Conservation (phyloP, 2,329 filamentous ascomycete genomes). For the Talaromyces sp. region DNA sequence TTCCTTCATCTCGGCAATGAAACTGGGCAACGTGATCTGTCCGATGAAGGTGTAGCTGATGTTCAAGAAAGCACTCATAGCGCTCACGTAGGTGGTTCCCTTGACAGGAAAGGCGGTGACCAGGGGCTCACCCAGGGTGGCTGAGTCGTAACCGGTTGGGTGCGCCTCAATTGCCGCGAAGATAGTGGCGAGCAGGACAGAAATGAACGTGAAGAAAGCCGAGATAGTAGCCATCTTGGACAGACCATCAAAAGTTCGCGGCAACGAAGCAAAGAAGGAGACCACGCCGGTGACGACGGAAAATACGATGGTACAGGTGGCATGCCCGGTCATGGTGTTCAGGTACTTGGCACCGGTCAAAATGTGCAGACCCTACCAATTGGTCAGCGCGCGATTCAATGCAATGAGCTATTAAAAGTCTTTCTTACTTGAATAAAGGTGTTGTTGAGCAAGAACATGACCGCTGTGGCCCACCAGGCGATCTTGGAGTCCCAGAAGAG, state of each 20-base stretch:
- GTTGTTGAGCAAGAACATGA: conserved; percentile 93
- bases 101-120: conserved; percentile 62
- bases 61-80: conserved; percentile 85
- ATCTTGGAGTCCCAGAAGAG: conserved; percentile 80
- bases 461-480: conserved; percentile 61
- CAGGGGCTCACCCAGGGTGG: conserved; percentile 53
- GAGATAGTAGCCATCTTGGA: conserved; percentile 73
- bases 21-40: conserved; percentile 87
- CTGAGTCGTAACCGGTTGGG: conserved; percentile 60
- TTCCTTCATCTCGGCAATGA: conserved; percentile 88
- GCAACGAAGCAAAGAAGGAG: conserved; percentile 73
- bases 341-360: conserved; percentile 80
- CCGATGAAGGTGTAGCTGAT: conserved; percentile 96
- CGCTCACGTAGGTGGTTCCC: conserved; percentile 72
- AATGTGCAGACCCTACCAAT: conserved; percentile 64
- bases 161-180: conserved; percentile 73
- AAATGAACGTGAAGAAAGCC: conserved; percentile 83
- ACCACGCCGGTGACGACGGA: conserved; percentile 67
- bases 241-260: conserved; percentile 75
- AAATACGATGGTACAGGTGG: conserved; percentile 74
- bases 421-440: conserved; percentile 69
- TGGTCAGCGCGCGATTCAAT: not conserved
- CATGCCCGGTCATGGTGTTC: conserved; percentile 74
- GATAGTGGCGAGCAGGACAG: conserved; percentile 74
- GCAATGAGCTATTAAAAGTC: not conserved